Conservation (phyloP, 495 filamentous ascomycete genomes). For the Aspergillus coremiiformis region DNA sequence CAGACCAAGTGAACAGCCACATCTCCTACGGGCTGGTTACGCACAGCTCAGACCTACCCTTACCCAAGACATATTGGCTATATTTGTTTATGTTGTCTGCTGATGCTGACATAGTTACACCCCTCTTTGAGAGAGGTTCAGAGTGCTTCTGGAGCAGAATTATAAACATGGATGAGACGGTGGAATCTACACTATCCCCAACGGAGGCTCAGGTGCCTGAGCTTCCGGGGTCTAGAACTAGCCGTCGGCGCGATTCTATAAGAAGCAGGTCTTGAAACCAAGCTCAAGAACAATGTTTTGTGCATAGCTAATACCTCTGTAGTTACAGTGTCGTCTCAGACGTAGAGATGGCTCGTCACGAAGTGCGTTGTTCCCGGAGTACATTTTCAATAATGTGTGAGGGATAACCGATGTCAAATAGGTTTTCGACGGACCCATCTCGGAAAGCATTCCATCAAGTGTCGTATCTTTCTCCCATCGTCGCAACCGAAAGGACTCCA, state of each 20-base stretch:
- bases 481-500: conserved; percentile 65
- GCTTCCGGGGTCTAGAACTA: conserved; percentile 21
- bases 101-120: too few species aligned
- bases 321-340: conserved; percentile 78
- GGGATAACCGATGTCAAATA: conserved; percentile 25
- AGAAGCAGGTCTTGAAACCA: conserved; percentile 54
- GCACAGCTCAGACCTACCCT: not conserved
- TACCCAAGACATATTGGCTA: not conserved
- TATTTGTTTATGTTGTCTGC: too few species aligned
- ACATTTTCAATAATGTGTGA: not conserved
- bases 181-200: conserved; percentile 19
- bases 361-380: conserved; percentile 46
- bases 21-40: not conserved
- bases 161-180: conserved; percentile 3
- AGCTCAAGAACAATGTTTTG: not conserved
- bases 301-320: conserved; percentile 16
- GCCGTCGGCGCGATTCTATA: conserved; percentile 57
- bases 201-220: conserved; percentile 16
- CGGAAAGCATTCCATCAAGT: conserved; percentile 90
- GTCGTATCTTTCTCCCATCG: conserved; percentile 81
- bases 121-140: not conserved
- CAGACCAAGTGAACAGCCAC: too few species aligned
- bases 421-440: conserved; percentile 89
- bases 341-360: conserved; percentile 98
- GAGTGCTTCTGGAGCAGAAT: not conserved